Conservation (phyloP, 768 basidiomycete genomes). For the Leccinum disarticulatum region DNA sequence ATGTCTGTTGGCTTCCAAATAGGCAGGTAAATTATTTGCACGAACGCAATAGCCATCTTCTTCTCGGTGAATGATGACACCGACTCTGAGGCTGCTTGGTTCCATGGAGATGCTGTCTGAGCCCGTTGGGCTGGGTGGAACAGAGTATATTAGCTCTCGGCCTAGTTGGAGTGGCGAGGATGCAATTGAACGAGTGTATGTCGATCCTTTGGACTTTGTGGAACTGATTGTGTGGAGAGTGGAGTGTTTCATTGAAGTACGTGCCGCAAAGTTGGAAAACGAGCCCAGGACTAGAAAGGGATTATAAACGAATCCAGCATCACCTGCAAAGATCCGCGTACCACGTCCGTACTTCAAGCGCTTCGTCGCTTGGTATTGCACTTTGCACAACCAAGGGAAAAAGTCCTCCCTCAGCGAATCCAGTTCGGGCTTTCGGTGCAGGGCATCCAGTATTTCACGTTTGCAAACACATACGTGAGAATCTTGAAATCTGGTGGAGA, state of each 20-base stretch:
- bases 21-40: slow-evolving; percentile 73
- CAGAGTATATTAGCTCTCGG: slow-evolving; percentile 37
- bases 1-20: slow-evolving; percentile 78
- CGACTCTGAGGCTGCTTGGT: slow-evolving; percentile 57
- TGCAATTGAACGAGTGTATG: slow-evolving; percentile 1
- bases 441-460: slow-evolving; percentile 66
- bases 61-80: slow-evolving; percentile 57
- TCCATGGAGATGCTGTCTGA: slow-evolving; percentile 36
- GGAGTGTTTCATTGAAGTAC: slow-evolving; percentile 53
- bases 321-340: slow-evolving; percentile 28
- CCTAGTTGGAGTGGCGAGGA: slow-evolving; percentile 25
- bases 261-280: slow-evolving; percentile 43
- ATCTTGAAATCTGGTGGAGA: slow-evolving; percentile 72
- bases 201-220: slow-evolving; percentile 16
- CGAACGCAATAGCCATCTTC: slow-evolving; percentile 60
- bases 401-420: slow-evolving; percentile 90
- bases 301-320: not conserved
- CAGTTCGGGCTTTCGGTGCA: slow-evolving; percentile 66
- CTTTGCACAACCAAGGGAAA: slow-evolving; percentile 88
- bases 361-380: slow-evolving; percentile 70
- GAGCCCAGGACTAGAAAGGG: slow-evolving; percentile 45
- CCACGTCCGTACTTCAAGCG: slow-evolving; percentile 58
- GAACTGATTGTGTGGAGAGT: slow-evolving; percentile 39
- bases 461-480: slow-evolving; percentile 92
- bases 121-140: slow-evolving; percentile 46